Evolutionary conservation across 371 early-diverging fungal species (phyloP).

Genomic region (Actinomucor elegans): DNA sequence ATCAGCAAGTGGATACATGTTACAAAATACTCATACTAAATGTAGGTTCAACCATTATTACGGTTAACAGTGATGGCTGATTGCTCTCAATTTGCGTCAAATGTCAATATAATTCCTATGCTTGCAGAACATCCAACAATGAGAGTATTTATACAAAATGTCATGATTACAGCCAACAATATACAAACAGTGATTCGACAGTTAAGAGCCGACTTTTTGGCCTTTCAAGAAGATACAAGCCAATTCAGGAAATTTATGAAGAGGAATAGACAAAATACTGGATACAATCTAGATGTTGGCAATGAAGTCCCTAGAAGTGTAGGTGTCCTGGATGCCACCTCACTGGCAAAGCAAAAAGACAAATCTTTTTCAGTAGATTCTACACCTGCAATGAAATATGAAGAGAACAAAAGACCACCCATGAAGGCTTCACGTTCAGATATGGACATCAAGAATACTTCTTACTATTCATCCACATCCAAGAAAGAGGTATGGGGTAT

Average conservation of each 20-base stretch:
- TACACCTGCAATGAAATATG: not conserved
- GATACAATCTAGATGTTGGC: conserved; percentile 58
- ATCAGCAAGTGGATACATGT: not conserved
- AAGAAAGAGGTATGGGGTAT: conserved; percentile 63
- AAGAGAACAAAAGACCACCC: not conserved
- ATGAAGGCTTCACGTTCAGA: not conserved
- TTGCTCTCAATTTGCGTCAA: conserved; percentile 69
- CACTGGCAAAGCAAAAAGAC: conserved; percentile 7
- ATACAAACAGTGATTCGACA: conserved; percentile 50
- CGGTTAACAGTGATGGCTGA: conserved; percentile 79
- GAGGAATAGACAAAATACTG: conserved; percentile 34
- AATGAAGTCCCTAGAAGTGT: conserved; percentile 18
- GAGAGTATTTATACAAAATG: conserved; percentile 70
- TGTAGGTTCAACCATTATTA: conserved; percentile 46
- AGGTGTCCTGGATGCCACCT: conserved; percentile 29
- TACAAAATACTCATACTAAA: too few species aligned
- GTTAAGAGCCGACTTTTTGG: conserved; percentile 53
- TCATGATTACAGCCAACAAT: conserved; percentile 54
- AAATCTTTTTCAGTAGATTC: conserved; percentile 6
- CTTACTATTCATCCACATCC: conserved; percentile 27
- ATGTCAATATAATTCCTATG: conserved; percentile 55
- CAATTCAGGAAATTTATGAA: conserved; percentile 52
- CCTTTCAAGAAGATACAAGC: conserved; percentile 65
- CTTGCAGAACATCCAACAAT: conserved; percentile 64
- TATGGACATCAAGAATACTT: conserved; percentile 6